Evolutionary conservation across 805 yeast species (phyloP), one percentile per base, ranked within the genome.

Genomic region (Ogataea degrootiae): DNA sequence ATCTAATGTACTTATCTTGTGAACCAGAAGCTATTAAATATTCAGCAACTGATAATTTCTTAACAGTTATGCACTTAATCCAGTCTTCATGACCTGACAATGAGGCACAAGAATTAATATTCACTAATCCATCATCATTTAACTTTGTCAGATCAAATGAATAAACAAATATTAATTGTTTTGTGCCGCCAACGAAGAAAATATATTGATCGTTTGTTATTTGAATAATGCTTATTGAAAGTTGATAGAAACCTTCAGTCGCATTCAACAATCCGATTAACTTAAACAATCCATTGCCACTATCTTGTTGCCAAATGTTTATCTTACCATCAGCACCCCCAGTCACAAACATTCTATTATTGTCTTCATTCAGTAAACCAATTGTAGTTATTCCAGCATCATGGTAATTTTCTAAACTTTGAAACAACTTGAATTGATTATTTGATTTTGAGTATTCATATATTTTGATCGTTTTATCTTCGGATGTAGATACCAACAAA

Each of bases 11-110:
- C 56, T 96, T 73, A 65, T 94, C 99, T 61, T 94, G 96, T 1
- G 96, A 85, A 0, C 96, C 98, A 46, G 87, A 80, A 5, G 98
- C 98, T 26, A 94, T 70, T 2, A 87, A 62, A 56, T 75, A 80
- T 50, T 79, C 82, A 21, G 75, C 79, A 6, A 71, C 72, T 17
- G 69, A 73, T 37, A 69, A 69, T 47, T 74, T 66, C 35, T 76
- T 79, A 59, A 88, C 79, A 1, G 82, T 75, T 31, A 94, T 67
- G 14, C 88, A 75, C 61, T 86, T 85, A 43, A 94, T 79, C 99
- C 99, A 94, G 66, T 91, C 97, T 66, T 94, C 99, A 63, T 94
- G 99, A 5, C 99, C 99, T 26, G 82, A 75, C 34, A 94, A 66
- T 8, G 69, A 69, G 1, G 90, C 85, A 31, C 73, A 70, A 45